Evolutionary conservation across 345 rosid species (phyloP).

Genomic region (Ricinus communis): DNA sequence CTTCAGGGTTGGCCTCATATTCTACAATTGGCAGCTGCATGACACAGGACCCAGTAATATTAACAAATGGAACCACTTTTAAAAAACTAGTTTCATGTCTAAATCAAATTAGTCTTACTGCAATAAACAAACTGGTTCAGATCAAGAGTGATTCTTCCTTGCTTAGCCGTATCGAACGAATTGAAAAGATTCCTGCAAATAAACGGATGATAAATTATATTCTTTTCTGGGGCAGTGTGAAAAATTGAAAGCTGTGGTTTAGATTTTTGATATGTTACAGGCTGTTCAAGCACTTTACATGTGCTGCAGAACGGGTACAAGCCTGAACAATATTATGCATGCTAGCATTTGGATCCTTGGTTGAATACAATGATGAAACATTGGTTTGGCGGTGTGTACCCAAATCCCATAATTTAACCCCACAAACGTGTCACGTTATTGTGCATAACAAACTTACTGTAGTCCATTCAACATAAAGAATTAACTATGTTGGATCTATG

Average conservation of each 20-base stretch:
- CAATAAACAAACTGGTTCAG: constrained; percentile 67
- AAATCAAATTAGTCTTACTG: constrained; percentile 34
- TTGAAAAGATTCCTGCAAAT: constrained; percentile 55
- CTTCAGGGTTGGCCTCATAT: constrained; percentile 37
- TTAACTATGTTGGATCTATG: background rate
- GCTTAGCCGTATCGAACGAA: constrained; percentile 69
- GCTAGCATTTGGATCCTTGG: background rate
- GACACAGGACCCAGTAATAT: background rate
- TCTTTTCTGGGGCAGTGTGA: background rate
- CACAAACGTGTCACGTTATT: background rate
- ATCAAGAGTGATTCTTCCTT: constrained; percentile 67
- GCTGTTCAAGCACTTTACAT: background rate
- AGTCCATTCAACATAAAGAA: background rate
- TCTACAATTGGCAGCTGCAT: constrained; percentile 66
- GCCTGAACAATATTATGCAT: background rate
- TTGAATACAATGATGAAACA: too few relatives aligned
- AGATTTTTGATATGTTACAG: background rate
- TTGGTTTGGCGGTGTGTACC: too few relatives aligned
- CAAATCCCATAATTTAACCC: background rate
- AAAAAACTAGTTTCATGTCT: background rate
- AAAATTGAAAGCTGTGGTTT: background rate
- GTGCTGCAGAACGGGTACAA: background rate
- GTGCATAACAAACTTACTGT: background rate
- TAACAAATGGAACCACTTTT: background rate
- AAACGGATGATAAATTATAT: background rate